A percentile compares a stretch with the other conserved stretches of the same genome.
Evolutionary conservation across 2,329 filamentous ascomycete genomes (phyloP).

Genomic region (Neopestalotiopsis sp.): DNA sequence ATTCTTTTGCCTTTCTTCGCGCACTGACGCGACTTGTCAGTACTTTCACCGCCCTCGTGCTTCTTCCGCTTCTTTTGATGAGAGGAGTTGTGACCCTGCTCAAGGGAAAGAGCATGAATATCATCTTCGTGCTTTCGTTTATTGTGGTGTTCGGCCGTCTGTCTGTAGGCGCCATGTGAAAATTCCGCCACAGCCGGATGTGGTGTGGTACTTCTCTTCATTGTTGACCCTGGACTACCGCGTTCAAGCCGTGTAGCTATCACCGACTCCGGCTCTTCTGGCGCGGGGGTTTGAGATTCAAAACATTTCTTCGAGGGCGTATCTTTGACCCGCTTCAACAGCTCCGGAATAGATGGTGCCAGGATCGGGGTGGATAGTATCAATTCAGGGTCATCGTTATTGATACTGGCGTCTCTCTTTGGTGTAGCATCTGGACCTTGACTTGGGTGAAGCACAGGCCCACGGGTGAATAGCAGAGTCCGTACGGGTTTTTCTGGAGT

Average conservation of each 20-base stretch:
- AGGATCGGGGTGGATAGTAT: background rate
- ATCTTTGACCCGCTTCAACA: constrained; percentile 4
- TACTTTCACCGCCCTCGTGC: background rate
- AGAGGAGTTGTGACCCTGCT: background rate
- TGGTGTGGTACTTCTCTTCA: background rate
- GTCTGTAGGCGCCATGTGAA: too few species aligned
- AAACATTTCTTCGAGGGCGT: background rate
- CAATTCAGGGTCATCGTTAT: background rate
- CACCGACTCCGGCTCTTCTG: background rate
- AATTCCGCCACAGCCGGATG: too few species aligned
- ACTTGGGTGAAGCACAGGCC: too few species aligned
- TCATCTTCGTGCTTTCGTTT: background rate
- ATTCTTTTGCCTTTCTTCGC: background rate
- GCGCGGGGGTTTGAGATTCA: background rate
- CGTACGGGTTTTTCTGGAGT: background rate
- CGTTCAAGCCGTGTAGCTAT: background rate
- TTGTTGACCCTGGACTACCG: background rate
- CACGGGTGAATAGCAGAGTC: background rate
- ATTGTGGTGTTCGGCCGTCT: background rate
- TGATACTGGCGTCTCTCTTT: background rate
- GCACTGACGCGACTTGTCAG: background rate
- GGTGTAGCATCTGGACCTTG: background rate
- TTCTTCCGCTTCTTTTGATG: background rate
- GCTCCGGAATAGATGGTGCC: background rate
- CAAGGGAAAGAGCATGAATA: background rate